These are phyloP conservation scores for Acanthamoeba sp. DNA, from an alignment of 208 protist species.

Conservation along the genomic window DNA sequence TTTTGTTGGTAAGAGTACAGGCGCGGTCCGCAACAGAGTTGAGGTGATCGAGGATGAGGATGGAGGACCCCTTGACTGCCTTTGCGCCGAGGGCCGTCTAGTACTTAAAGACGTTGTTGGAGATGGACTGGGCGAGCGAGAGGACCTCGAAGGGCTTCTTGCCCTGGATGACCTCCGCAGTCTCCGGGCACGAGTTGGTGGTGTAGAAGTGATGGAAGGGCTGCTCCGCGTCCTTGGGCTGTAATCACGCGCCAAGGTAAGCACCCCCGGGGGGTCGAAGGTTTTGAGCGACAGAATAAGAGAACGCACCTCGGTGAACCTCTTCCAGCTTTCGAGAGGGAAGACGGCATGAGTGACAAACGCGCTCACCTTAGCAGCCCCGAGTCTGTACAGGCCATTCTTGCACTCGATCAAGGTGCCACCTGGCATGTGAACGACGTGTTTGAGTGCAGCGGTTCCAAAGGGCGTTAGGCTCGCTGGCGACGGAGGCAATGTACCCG, in stretches of 20 bases:
- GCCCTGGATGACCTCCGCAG: background rate
- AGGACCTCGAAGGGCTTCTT: conserved; percentile 79
- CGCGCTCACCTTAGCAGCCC: conserved; percentile 79
- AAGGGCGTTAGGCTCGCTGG: too few relatives aligned
- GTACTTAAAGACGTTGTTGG: conserved; percentile 43
- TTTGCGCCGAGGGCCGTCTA: background rate
- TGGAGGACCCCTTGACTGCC: too few relatives aligned
- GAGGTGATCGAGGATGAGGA: background rate
- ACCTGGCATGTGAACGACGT: conserved; percentile 30
- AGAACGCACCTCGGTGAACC: conserved; percentile 78
- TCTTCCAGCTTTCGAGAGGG: conserved; percentile 79
- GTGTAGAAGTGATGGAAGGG: conserved; percentile 78
- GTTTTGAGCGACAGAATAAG: background rate
- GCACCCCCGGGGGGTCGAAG: too few relatives aligned
- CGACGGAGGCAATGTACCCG: conserved; percentile 70
- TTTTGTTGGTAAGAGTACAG: too few relatives aligned
- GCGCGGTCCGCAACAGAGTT: too few relatives aligned
- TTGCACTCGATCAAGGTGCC: conserved; percentile 85
- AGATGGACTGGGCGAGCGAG: conserved; percentile 64
- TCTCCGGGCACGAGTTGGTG: conserved; percentile 78
- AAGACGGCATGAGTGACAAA: conserved; percentile 87
- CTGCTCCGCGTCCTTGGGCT: conserved; percentile 16
- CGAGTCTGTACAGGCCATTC: conserved; percentile 65
- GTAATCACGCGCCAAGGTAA: too few relatives aligned
- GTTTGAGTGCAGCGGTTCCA: background rate